Percentiles rank a stretch among this genome's conserved stretches.
Conservation (phyloP, 2,329 filamentous ascomycete genomes). For the Diaporthe citri region DNA sequence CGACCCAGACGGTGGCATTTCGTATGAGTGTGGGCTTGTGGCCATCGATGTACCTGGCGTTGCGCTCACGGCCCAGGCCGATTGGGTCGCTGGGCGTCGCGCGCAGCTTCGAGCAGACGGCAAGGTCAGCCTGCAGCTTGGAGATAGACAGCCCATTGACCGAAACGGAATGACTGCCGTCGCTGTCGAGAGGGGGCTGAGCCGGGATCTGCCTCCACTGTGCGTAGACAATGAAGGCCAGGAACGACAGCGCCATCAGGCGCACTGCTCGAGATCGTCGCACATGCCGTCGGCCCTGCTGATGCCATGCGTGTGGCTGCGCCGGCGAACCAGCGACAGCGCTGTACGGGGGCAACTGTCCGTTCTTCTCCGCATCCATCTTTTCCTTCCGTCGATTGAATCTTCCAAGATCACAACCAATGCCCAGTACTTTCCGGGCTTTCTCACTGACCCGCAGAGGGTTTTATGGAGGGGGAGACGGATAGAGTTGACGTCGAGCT, state of each 20-base stretch:
- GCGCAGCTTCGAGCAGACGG: constrained; percentile 67
- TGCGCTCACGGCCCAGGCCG: constrained; percentile 68
- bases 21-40: constrained; percentile 72
- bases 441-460: background rate
- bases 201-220: constrained; percentile 56
- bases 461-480: background rate
- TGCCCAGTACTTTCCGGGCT: background rate
- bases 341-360: constrained; percentile 61
- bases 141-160: constrained; percentile 60
- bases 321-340: constrained; percentile 48
- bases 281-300: constrained; percentile 48
- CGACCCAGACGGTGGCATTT: constrained; percentile 76
- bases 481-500: constrained; percentile 10
- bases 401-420: background rate
- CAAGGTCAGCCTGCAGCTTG: constrained; percentile 66
- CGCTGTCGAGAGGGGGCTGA: constrained; percentile 17
- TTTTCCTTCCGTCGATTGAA: constrained; percentile 7
- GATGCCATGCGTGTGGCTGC: constrained; percentile 30
- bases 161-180: background rate
- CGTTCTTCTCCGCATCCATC: constrained; percentile 54
- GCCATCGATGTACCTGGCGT: constrained; percentile 71
- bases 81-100: constrained; percentile 67
- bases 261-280: constrained; percentile 60
- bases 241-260: constrained; percentile 58
- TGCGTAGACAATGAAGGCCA: constrained; percentile 62